phyloP scores from a whole-genome alignment of 495 filamentous ascomycete genomes.

The Podospora fimiseda region DNA sequence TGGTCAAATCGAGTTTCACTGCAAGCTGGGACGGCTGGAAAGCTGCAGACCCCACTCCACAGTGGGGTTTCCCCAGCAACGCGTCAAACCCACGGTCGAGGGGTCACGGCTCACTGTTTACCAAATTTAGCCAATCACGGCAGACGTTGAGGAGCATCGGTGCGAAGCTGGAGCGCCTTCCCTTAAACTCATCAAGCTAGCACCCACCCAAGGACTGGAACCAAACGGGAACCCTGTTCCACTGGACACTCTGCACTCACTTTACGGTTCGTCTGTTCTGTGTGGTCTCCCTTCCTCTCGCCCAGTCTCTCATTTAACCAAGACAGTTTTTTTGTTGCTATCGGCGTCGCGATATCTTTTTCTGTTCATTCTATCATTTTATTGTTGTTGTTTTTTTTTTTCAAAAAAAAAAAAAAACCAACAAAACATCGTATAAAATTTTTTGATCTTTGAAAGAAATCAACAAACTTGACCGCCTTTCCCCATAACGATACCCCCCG shows the following conservation, averaged over 20 bases:
- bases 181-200: slow-evolving; percentile 24
- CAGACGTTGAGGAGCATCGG: slow-evolving; percentile 3
- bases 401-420: neutral
- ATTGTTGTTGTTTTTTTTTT: neutral
- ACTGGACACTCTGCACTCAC: neutral
- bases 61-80: slow-evolving; percentile 19
- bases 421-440: neutral
- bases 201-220: neutral
- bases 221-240: neutral
- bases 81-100: slow-evolving; percentile 2
- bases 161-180: slow-evolving; percentile 1
- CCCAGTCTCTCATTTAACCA: neutral
- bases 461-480: neutral
- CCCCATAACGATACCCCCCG: neutral
- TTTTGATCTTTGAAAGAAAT: neutral
- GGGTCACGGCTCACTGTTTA: slow-evolving; percentile 22
- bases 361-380: neutral
- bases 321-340: neutral
- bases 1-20: neutral
- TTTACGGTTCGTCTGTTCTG: neutral
- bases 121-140: slow-evolving; percentile 20
- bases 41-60: neutral
- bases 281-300: neutral
- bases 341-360: neutral
- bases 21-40: neutral